Base-by-base conservation (phyloP, 352 stramenopile genomes). In the Globisporangium radiosum region DNA sequence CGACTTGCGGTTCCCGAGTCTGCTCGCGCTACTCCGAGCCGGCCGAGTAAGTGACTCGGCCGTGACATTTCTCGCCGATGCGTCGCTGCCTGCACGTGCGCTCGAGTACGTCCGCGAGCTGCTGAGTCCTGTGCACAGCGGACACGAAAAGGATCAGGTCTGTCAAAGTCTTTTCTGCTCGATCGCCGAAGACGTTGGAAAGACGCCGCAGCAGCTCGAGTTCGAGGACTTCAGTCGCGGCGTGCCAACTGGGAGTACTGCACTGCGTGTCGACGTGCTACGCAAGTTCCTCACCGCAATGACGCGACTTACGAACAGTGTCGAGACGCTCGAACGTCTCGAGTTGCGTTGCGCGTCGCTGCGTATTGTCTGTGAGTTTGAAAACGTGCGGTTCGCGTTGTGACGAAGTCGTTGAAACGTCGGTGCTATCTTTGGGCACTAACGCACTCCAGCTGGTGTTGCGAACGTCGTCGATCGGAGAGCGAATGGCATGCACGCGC, bases 101-200 rank as follows among this genome's bases (percentile, higher is more conserved):
- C 50, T 87, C n/a, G 50, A 78, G 14, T 52, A 44, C 17, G 11
- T 76, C 0, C 56, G 51, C 5, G 69, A 72, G 13, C 74, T 85
- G 52, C 8, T 81, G 4, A 65, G 64, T 33, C 66, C 67, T 39
- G 56, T 61, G 6, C 77, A 87, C 48, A 13, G 7, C 4, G 72
- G 83, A 51, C 76, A 87, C 47, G 57, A 67, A n/a, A 72, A 73
- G 43, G 77, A 82, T 42, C 65, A 60, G 17, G 47, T 52, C 3
- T 90, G 80, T 50, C 61, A 59, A 19, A 87, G 77, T 42, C 54
- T 90, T 2, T 65, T 85, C n/a, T 90, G 80, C 50, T 90, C 77
- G 8, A 49, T 87, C 11, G 67, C 78, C 45, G 64, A 74, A 10
- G 80, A 87, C 54, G 45, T 71, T 13, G 60, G 54, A 10, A 90